These are phyloP conservation scores for Phlebiopsis gigantea DNA, from an alignment of 768 basidiomycete species.

Conservation along the genomic window DNA sequence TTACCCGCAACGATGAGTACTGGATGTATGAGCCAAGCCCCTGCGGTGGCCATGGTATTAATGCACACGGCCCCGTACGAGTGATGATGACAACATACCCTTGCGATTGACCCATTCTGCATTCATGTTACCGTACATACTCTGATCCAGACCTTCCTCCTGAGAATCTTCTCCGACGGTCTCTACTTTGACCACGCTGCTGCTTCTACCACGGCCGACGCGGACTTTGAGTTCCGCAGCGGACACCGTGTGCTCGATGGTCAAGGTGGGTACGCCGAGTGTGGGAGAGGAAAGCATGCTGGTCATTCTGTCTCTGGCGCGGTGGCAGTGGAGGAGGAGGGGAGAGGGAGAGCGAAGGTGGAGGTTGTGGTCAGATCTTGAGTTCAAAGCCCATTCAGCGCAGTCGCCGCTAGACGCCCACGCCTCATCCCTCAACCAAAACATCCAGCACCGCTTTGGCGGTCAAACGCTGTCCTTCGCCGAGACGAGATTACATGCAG, in stretches of 20 bases:
- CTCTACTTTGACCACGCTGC: slow-evolving; percentile 82
- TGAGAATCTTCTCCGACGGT: slow-evolving; percentile 65
- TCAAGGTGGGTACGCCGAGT: slow-evolving; percentile 44
- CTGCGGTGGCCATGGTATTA: slow-evolving; percentile 35
- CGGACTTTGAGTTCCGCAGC: slow-evolving; percentile 17
- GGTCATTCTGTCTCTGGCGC: slow-evolving; percentile 8
- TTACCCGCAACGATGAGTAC: slow-evolving; percentile 89
- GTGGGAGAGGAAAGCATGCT: slow-evolving; percentile 14
- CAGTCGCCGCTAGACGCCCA: slow-evolving; percentile 1
- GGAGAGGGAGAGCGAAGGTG: slow-evolving; percentile 2
- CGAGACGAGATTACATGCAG: not conserved
- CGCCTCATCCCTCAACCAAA: slow-evolving; percentile 3
- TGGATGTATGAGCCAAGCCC: slow-evolving; percentile 97
- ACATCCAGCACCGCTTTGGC: not conserved
- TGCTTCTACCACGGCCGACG: slow-evolving; percentile 34
- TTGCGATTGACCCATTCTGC: slow-evolving; percentile 94
- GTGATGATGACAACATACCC: slow-evolving; percentile 34
- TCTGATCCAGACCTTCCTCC: slow-evolving; percentile 76
- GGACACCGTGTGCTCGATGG: slow-evolving; percentile 25
- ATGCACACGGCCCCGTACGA: not conserved
- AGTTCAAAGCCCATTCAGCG: not conserved
- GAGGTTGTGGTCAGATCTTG: slow-evolving; percentile 4
- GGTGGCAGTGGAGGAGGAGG: not conserved
- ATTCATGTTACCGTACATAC: slow-evolving; percentile 79
- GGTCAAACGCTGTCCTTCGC: not conserved